Evolutionary conservation across 2,329 filamentous ascomycete species (phyloP).

Genomic region (Colletotrichum limetticola): DNA sequence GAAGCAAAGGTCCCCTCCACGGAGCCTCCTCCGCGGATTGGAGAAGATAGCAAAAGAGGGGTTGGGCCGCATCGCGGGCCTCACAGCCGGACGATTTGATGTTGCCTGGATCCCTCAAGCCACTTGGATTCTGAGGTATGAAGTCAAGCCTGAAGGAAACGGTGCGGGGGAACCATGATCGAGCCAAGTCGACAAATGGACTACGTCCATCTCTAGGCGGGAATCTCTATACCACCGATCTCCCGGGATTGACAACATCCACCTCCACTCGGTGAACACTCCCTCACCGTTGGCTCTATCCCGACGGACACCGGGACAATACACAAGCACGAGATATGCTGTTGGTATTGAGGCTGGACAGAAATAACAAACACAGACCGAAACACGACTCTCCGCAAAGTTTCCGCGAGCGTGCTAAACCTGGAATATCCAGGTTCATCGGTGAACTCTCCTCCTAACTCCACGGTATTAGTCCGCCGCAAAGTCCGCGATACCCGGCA

Average conservation of each 20-base stretch:
- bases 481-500: not conserved
- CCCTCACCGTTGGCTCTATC: not conserved
- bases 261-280: not conserved
- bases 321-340: not conserved
- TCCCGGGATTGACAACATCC: not conserved
- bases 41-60: too few relatives aligned
- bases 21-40: not conserved
- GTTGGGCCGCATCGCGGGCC: not conserved
- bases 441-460: not conserved
- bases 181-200: not conserved
- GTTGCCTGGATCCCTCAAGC: not conserved
- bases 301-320: not conserved
- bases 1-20: not conserved
- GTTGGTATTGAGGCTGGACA: not conserved
- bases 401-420: not conserved
- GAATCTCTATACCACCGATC: not conserved
- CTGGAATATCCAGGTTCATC: not conserved
- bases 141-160: too few relatives aligned
- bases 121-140: not conserved
- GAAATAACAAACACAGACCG: too few relatives aligned
- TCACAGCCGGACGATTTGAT: not conserved
- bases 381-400: not conserved
- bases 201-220: not conserved
- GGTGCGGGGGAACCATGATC: not conserved
- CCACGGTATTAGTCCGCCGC: not conserved